A percentile compares a stretch with the other conserved stretches of the same genome.
These are phyloP conservation scores for Pseudogymnoascus sp. DNA, from an alignment of 2,329 filamentous ascomycete genomes.

Conservation along the genomic window DNA sequence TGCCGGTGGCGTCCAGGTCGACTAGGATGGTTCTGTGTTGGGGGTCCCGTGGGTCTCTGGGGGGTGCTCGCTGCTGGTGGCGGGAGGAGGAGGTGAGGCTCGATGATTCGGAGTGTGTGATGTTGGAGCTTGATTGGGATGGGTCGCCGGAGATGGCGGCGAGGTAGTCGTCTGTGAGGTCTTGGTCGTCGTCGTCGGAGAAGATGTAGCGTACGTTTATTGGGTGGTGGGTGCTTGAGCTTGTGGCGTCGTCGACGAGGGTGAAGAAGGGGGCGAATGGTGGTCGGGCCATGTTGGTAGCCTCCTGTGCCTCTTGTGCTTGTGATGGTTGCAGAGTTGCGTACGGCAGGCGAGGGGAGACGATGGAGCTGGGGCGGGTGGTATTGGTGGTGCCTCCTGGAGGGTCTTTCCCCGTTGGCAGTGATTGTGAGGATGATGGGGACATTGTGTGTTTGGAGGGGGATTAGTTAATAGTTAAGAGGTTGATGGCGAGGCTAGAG, in stretches of 20 bases:
- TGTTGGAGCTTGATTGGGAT: conserved; percentile 25
- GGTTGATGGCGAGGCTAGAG: background rate
- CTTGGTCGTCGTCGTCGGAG: conserved; percentile 73
- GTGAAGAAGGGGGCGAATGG: conserved; percentile 78
- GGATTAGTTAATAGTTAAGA: background rate
- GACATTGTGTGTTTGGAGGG: conserved; percentile 1
- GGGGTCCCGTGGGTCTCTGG: conserved; percentile 5
- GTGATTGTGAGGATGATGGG: conserved; percentile 3
- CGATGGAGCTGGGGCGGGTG: background rate
- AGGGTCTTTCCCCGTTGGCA: conserved; percentile 3
- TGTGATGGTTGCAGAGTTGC: background rate
- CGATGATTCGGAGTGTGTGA: conserved; percentile 34
- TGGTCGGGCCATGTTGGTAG: conserved; percentile 19
- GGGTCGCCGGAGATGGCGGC: conserved; percentile 30
- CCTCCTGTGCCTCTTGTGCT: background rate
- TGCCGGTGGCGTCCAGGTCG: conserved; percentile 43
- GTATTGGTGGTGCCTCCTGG: background rate
- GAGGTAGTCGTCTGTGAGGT: conserved; percentile 60
- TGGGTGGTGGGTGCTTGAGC: conserved; percentile 71
- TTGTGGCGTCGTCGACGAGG: conserved; percentile 68
- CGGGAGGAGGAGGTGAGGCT: conserved; percentile 26
- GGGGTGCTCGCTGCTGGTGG: conserved; percentile 12
- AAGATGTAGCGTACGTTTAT: conserved; percentile 81
- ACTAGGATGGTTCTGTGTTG: conserved; percentile 45
- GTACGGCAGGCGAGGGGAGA: background rate